Base-by-base conservation (phyloP, 306 rosid genomes). In the Ceratonia siliqua region DNA sequence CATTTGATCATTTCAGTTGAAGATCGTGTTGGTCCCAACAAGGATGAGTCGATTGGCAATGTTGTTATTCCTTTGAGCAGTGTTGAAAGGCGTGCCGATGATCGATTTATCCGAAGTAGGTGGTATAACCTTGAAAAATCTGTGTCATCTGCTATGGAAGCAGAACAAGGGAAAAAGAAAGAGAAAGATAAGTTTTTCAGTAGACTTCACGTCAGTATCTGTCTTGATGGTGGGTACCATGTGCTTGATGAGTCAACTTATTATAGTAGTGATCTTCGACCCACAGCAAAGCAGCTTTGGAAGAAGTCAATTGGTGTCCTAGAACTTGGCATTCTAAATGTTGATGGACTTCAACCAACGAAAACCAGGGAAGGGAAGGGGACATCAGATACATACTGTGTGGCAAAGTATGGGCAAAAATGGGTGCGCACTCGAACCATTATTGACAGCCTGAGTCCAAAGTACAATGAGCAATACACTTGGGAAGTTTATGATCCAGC, bases 201-300 rank as follows among this genome's bases (percentile, higher is more conserved):
- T 50, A 82, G 86, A 66, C 75, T 94, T 65, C 91, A 90, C 79
- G 89, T 91, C 28, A 80, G 88, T 36, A 43, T 94, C 50, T 94
- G 92, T 78, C 98, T 94, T 48, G 98, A 94, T 61, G 98, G 98
- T 38, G 98, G 98, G 20, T 94, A 91, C 82, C 98, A 94, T 73
- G 98, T 94, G 62, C 91, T 94, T 54, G 98, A 94, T 50, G 96
- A 90, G 82, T 89, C 97, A 11, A 90, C 90, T 86, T 83, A 91
- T 68, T 89, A 88, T 69, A 94, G 96, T 42, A 86, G 97, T 33
- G 98, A 94, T 86, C 96, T 94, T 50, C 88, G 90, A 53, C 90
- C 98, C 32, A 80, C 97, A 15, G 87, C 87, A 17, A 89, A 80
- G 85, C 98, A 81, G 73, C 96, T 94, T 8, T 94, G 97, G 98